Evolutionary conservation across 2,329 filamentous ascomycete genomes (phyloP), one percentile per base, ranked within the genome.

Genomic region (Dothideomycetes sp.): DNA sequence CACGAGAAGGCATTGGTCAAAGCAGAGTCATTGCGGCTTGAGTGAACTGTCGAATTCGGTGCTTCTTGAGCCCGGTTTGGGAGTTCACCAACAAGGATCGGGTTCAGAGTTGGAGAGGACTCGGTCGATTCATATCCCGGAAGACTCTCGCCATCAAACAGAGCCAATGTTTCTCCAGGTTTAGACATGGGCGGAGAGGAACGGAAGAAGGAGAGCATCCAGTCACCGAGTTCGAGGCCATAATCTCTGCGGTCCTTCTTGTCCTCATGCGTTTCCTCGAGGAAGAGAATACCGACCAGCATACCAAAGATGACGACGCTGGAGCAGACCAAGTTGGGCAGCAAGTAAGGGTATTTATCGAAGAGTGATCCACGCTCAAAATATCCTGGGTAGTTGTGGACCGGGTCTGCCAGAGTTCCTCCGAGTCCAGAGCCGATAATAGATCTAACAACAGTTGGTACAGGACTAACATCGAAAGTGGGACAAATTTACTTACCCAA

Each of bases 381-480:
- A 23, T 85, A 52, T 40, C 64, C 64, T 10, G 89, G 87, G 57
- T 91, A 91, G 59, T 77, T 87, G 48, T 80, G 72, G 55, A 86
- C 91, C 15, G 91, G 91, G 53, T 86, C 77, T 36, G 91, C 89
- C 36, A 98, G 73, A 44, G 85, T 78, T 53, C 91, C 91, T 55
- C 91, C 91, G 56, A 96, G 82, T 58, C 84, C 83, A 33, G 89
- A 88, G 23, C 91, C 91, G 51, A 95, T 72, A 53, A 96, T 94
- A 19, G 89, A 94, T 53, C 82, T 85, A 53, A 50, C 49, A 47
- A 53, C 51, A 46, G 43, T 52, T 53, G 58, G 51, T 18, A 20
- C 17, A 22, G 22, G 19, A 22, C 18, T 18, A 12, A 4, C 10
- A 19, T 22, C 22, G 20, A 22, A 3, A 27, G n/a, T 34, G 47